Conservation (phyloP, 441 rosid genomes). For the Syzygium syzygioides region DNA sequence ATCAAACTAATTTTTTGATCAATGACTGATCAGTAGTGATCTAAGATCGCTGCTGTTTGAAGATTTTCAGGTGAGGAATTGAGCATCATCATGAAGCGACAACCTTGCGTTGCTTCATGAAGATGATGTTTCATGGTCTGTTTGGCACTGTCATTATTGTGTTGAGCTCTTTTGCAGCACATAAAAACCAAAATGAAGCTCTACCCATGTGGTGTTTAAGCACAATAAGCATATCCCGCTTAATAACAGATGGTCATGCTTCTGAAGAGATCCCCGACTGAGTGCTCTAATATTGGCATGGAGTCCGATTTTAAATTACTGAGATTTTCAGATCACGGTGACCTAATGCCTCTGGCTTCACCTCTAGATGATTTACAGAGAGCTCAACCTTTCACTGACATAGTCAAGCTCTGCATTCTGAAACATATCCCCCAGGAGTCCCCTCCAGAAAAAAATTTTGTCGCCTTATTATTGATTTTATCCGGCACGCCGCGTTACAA, state of each 20-base stretch:
- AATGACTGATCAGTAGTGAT: not conserved
- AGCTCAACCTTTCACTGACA: not conserved
- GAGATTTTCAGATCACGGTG: not conserved
- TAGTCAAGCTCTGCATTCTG: not conserved
- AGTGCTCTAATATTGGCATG: not conserved
- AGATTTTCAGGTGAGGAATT: not conserved
- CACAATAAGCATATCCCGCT: not conserved
- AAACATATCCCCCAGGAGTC: not conserved
- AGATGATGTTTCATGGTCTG: not conserved
- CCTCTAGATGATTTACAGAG: not conserved
- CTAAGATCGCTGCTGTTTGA: not conserved
- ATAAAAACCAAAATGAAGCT: no score
- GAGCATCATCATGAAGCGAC: not conserved
- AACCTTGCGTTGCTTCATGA: not conserved
- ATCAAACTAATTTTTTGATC: not conserved
- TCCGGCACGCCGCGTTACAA: not conserved
- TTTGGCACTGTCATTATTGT: not conserved
- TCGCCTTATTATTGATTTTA: not conserved
- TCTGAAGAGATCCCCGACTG: not conserved
- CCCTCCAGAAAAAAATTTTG: not conserved
- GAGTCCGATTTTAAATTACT: not conserved
- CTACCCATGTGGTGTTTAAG: not conserved
- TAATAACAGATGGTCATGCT: not conserved
- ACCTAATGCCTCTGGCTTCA: not conserved
- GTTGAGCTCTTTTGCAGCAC: not conserved